phyloP scores from a whole-genome alignment of 2,329 filamentous ascomycete genomes.

The Diaporthe nobilis region DNA sequence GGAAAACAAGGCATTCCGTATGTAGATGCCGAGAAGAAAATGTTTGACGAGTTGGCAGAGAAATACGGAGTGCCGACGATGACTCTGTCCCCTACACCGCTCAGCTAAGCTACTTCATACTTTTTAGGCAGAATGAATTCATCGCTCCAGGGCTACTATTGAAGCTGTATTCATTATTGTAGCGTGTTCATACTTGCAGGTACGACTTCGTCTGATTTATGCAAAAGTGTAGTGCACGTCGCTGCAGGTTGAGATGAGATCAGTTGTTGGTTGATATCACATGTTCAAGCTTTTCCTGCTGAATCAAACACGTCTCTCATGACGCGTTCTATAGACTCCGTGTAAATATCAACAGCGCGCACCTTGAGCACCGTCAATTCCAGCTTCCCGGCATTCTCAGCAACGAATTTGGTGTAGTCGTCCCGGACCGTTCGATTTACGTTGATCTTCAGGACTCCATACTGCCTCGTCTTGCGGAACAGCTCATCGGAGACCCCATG shows the following conservation, averaged over 20 bases:
- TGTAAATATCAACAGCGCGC: conserved; percentile 8
- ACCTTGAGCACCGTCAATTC: conserved; percentile 38
- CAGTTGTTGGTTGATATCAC: too few species aligned
- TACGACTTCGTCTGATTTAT: too few species aligned
- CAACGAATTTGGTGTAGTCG: conserved; percentile 45
- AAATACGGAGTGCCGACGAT: not conserved
- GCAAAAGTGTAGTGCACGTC: too few species aligned
- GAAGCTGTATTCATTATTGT: not conserved
- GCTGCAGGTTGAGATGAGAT: too few species aligned
- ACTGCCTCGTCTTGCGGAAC: conserved; percentile 40
- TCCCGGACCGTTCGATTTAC: conserved; percentile 47
- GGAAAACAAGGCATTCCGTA: conserved; percentile 12
- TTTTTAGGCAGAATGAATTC: too few species aligned
- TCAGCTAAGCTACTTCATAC: not conserved
- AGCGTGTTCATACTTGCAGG: not conserved
- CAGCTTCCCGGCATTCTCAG: conserved; percentile 33
- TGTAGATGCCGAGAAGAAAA: conserved; percentile 21
- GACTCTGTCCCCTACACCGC: not conserved
- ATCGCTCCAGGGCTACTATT: not conserved
- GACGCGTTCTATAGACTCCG: conserved; percentile 9
- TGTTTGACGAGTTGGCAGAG: conserved; percentile 14
- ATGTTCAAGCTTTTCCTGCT: not conserved
- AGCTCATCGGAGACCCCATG: conserved; percentile 45
- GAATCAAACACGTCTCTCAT: conserved; percentile 19
- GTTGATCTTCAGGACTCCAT: conserved; percentile 47